These are phyloP conservation scores for Xylaria sp. DNA, from an alignment of 2,329 filamentous ascomycete genomes.

Conservation along the genomic window DNA sequence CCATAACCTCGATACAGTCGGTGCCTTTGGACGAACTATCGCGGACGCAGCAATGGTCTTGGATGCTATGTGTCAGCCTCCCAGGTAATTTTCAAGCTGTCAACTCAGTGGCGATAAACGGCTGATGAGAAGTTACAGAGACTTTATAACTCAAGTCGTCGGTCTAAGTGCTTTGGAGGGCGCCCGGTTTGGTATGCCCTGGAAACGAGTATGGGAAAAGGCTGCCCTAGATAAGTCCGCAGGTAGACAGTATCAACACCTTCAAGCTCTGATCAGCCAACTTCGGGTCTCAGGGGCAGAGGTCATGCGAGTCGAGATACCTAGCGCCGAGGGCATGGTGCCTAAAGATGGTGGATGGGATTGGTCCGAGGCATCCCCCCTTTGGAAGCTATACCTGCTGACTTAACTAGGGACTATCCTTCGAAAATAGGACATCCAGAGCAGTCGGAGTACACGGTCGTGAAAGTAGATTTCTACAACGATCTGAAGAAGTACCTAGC, in stretches of 20 bases:
- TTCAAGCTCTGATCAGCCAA: constrained; percentile 62
- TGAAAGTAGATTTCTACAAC: constrained; percentile 76
- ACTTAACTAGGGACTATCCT: constrained; percentile 26
- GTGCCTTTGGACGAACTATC: constrained; percentile 73
- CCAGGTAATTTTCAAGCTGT: constrained; percentile 71
- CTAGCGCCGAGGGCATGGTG: constrained; percentile 6
- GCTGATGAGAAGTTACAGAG: constrained; percentile 67
- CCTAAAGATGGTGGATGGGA: constrained; percentile 73
- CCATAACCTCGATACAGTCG: constrained; percentile 74
- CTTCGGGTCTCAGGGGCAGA: constrained; percentile 71
- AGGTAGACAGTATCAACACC: constrained; percentile 61
- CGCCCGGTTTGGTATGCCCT: constrained; percentile 76
- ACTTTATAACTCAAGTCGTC: constrained; percentile 49
- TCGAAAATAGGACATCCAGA: constrained; percentile 64
- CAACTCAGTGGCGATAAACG: constrained; percentile 62
- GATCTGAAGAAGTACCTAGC: constrained; percentile 70
- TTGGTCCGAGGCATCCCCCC: constrained; percentile 62
- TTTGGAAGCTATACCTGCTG: neutral
- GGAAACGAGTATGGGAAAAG: constrained; percentile 73
- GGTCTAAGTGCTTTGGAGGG: constrained; percentile 60
- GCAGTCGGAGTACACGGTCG: constrained; percentile 76
- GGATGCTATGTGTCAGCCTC: constrained; percentile 74
- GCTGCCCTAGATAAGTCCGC: constrained; percentile 56
- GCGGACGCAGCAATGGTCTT: constrained; percentile 74
- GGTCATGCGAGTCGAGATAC: constrained; percentile 57